Evolutionary conservation across 2,329 filamentous ascomycete genomes (phyloP).

Genomic region (Ophiosphaerella herpotricha): DNA sequence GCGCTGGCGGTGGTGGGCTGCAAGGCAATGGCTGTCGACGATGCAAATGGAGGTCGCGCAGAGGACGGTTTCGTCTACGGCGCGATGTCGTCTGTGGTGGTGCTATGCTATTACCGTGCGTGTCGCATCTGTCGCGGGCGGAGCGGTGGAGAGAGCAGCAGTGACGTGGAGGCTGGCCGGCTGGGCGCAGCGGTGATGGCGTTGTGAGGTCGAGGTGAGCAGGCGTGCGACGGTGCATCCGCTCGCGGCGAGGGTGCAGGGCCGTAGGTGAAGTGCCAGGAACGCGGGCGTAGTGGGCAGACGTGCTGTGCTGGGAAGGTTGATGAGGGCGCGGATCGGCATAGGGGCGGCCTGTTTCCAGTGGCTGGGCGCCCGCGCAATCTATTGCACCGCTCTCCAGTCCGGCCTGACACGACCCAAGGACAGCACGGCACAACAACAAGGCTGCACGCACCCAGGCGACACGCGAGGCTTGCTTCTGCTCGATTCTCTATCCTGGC

Average conservation of each 20-base stretch:
- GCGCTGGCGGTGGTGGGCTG: constrained; percentile 1
- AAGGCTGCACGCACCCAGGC: neutral
- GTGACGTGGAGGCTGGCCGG: constrained; percentile 24
- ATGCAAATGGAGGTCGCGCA: neutral
- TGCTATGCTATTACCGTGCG: constrained; percentile 13
- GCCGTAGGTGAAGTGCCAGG: constrained; percentile 27
- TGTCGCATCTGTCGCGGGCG: constrained; percentile 43
- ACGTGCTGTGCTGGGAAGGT: constrained; percentile 32
- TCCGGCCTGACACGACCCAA: neutral
- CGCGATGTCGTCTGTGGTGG: constrained; percentile 28
- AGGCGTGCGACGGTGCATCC: constrained; percentile 32
- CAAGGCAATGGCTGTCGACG: neutral
- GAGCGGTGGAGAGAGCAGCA: constrained; percentile 24
- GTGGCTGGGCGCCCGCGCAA: constrained; percentile 21
- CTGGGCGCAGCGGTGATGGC: constrained; percentile 22
- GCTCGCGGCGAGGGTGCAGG: constrained; percentile 29
- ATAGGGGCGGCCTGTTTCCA: constrained; percentile 15
- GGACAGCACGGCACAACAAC: neutral
- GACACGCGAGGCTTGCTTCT: too few species aligned
- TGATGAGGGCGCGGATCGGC: constrained; percentile 30
- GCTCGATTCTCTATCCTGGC: too few species aligned
- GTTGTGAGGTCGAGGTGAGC: constrained; percentile 18
- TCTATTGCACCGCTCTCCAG: neutral
- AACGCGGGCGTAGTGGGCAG: constrained; percentile 30
- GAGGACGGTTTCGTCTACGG: constrained; percentile 11